Conservation (phyloP, 768 basidiomycete genomes). For the Leccinum longicurvipes region DNA sequence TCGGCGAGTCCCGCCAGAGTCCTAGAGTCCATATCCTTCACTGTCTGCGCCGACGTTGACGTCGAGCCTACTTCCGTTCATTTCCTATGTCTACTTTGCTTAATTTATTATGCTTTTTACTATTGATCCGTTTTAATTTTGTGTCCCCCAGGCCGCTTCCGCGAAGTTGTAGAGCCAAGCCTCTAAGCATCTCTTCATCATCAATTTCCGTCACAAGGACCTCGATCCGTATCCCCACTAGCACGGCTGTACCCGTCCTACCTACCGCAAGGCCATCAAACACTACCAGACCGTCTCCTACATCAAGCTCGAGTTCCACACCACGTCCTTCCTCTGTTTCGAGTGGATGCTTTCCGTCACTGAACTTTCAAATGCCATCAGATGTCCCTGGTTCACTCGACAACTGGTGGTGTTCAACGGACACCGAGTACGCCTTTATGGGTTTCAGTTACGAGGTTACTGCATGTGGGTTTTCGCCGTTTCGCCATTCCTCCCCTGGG, state of each 20-base stretch:
- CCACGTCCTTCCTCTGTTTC: background rate
- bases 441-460: conserved; percentile 77
- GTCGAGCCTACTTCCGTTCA: background rate
- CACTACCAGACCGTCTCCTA: background rate
- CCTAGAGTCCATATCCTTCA: no score
- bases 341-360: conserved; percentile 36
- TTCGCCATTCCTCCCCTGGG: background rate
- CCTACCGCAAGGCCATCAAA: background rate
- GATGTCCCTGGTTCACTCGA: conserved; percentile 41
- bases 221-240: background rate
- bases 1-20: no score
- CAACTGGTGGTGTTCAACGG: conserved; percentile 63
- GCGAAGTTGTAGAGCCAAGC: conserved; percentile 5
- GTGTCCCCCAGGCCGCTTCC: conserved; percentile 14
- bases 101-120: conserved; percentile 2
- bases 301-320: background rate
- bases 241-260: background rate
- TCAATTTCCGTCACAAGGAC: background rate
- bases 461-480: conserved; percentile 42
- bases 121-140: conserved; percentile 6
- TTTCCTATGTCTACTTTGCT: conserved; percentile 5
- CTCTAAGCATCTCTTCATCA: background rate
- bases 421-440: conserved; percentile 70
- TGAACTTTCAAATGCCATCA: conserved; percentile 54
- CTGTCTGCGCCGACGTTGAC: background rate